These are phyloP conservation scores for Perkinsus chesapeaki DNA, from an alignment of 169 alveolate species.

Conservation along the genomic window DNA sequence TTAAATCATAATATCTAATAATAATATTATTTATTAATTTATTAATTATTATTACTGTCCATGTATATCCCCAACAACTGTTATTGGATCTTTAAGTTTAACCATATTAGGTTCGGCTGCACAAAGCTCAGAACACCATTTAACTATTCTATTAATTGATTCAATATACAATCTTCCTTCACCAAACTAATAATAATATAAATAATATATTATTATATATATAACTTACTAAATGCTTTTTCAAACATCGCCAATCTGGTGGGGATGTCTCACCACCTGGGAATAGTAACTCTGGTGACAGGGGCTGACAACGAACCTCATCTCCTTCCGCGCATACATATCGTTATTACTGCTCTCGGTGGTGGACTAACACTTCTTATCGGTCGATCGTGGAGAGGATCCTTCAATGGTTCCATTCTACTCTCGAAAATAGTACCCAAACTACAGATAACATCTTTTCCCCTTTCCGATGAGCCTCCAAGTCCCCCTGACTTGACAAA, in stretches of 20 bases:
- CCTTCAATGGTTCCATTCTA: slow-evolving; percentile 62
- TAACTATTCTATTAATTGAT: background rate
- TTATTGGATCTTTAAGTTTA: slow-evolving; percentile 47
- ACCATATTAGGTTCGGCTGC: slow-evolving; percentile 77
- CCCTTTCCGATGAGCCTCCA: no score
- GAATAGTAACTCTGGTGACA: slow-evolving; percentile 54
- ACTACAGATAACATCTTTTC: no score
- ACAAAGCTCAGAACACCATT: slow-evolving; percentile 23
- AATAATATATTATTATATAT: slow-evolving; percentile 59
- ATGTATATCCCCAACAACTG: slow-evolving; percentile 91
- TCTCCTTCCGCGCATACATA: background rate
- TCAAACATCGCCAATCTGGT: slow-evolving; percentile 77
- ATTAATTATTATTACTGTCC: slow-evolving; percentile 75
- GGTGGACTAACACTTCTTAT: slow-evolving; percentile 65
- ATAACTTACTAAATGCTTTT: slow-evolving; percentile 79
- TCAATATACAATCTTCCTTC: slow-evolving; percentile 7
- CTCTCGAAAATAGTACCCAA: background rate
- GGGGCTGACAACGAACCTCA: slow-evolving; percentile 32
- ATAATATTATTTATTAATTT: background rate
- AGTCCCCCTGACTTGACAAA: no score
- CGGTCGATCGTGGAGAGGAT: slow-evolving; percentile 64
- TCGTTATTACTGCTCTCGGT: slow-evolving; percentile 47
- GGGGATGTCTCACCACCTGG: slow-evolving; percentile 58
- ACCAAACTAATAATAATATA: slow-evolving; percentile 43
- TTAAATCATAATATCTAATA: slow-evolving; percentile 41